Evolutionary conservation across 2,329 filamentous ascomycete genomes (phyloP).

Genomic region (Ascocoryne sarcoides): DNA sequence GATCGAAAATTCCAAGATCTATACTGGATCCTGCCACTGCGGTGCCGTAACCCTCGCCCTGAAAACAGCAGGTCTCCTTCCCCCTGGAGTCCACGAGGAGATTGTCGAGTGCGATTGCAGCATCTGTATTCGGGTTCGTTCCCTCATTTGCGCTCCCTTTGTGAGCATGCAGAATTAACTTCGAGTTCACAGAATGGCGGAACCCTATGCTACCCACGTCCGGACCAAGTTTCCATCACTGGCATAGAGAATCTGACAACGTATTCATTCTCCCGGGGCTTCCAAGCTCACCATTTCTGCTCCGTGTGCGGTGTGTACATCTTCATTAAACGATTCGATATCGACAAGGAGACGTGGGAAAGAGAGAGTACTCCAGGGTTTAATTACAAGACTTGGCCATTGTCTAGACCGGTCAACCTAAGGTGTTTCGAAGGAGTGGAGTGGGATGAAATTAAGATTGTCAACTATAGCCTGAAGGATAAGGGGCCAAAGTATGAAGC

Average conservation of each 20-base stretch:
- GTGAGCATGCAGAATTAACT: background rate
- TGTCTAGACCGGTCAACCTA: background rate
- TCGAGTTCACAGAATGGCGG: background rate
- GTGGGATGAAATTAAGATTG: background rate
- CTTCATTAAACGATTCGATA: background rate
- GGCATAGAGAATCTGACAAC: background rate
- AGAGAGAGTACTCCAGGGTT: no score
- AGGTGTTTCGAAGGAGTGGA: background rate
- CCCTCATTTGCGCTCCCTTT: background rate
- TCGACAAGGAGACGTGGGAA: background rate
- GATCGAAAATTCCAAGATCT: slow-evolving; percentile 14
- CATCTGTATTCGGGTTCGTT: slow-evolving; percentile 13
- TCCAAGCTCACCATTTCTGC: background rate
- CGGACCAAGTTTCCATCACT: background rate
- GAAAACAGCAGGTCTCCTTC: slow-evolving; percentile 8
- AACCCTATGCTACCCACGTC: background rate
- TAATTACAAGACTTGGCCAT: no score
- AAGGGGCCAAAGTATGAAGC: background rate
- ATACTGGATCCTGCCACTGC: slow-evolving; percentile 22
- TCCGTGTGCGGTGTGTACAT: background rate
- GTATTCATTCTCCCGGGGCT: background rate
- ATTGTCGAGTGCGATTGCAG: slow-evolving; percentile 20
- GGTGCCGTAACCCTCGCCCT: slow-evolving; percentile 18
- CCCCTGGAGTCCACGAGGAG: slow-evolving; percentile 3
- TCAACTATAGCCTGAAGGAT: background rate